Conservation (phyloP, 306 rosid genomes). For the Alnus rubra region DNA sequence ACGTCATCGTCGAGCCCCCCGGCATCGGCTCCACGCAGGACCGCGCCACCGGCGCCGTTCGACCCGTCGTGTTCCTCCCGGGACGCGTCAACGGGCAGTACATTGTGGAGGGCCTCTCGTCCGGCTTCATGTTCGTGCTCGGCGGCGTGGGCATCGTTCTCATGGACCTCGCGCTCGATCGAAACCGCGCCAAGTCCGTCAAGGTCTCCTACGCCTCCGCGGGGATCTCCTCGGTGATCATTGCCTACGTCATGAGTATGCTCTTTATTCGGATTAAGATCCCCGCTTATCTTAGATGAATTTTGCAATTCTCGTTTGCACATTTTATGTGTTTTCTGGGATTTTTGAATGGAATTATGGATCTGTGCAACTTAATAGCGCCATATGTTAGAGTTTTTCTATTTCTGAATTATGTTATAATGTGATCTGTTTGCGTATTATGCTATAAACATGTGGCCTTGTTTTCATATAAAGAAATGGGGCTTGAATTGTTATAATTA, state of each 20-base stretch:
- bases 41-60: conserved; percentile 73
- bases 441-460: no score
- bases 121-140: conserved; percentile 89
- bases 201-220: conserved; percentile 83
- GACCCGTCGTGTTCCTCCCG: conserved; percentile 80
- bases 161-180: conserved; percentile 79
- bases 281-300: conserved; percentile 77
- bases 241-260: conserved; percentile 90
- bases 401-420: neutral
- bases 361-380: neutral
- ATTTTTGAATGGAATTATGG: neutral
- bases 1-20: conserved; percentile 93
- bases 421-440: neutral
- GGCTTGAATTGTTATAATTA: neutral
- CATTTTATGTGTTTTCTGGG: neutral
- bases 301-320: neutral
- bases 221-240: conserved; percentile 59
- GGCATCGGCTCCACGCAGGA: conserved; percentile 93
- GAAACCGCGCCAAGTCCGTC: conserved; percentile 69
- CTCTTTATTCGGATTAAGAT: conserved; percentile 92
- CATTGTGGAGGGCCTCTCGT: conserved; percentile 84
- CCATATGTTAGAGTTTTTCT: neutral
- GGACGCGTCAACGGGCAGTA: conserved; percentile 97
- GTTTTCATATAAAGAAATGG: neutral
- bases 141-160: conserved; percentile 82